Conservation (phyloP, 371 early-diverging fungal species). For the Lichtheimia ornata region DNA sequence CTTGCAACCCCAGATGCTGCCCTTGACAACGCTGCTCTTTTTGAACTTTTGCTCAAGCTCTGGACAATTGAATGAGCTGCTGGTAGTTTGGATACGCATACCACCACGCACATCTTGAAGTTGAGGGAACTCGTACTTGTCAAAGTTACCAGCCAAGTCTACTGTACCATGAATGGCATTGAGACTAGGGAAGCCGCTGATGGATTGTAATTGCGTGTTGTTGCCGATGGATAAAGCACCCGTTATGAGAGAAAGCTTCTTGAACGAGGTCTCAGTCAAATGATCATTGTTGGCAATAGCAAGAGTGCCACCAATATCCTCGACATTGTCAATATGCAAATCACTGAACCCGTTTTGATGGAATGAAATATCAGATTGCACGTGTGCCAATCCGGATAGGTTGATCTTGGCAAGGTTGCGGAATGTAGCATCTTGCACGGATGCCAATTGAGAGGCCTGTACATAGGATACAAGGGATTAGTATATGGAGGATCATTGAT, state of each 20-base stretch:
- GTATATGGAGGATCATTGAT: not conserved
- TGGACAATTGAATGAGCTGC: slow-evolving; percentile 30
- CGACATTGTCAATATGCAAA: slow-evolving; percentile 38
- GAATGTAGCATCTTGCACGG: slow-evolving; percentile 38
- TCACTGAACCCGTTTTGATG: slow-evolving; percentile 51
- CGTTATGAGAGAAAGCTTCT: slow-evolving; percentile 41
- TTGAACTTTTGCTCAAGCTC: slow-evolving; percentile 40
- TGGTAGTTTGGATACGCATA: slow-evolving; percentile 53
- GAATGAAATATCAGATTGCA: slow-evolving; percentile 48
- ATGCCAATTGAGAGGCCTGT: slow-evolving; percentile 35
- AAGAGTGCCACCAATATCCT: slow-evolving; percentile 51
- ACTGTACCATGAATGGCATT: slow-evolving; percentile 51
- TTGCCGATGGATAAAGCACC: slow-evolving; percentile 63
- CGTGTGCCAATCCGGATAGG: slow-evolving; percentile 33
- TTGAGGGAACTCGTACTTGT: slow-evolving; percentile 39
- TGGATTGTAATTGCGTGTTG: slow-evolving; percentile 47
- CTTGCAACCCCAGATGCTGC: slow-evolving; percentile 45
- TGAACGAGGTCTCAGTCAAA: slow-evolving; percentile 50
- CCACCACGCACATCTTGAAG: slow-evolving; percentile 56
- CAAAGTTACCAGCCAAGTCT: slow-evolving; percentile 55
- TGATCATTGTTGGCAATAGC: slow-evolving; percentile 55
- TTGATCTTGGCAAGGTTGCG: slow-evolving; percentile 41
- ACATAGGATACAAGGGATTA: not conserved
- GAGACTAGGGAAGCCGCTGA: slow-evolving; percentile 53
- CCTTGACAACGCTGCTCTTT: slow-evolving; percentile 42